These are phyloP conservation scores for Diaporthe sp. DNA, from an alignment of 2,329 filamentous ascomycete genomes.

Conservation along the genomic window DNA sequence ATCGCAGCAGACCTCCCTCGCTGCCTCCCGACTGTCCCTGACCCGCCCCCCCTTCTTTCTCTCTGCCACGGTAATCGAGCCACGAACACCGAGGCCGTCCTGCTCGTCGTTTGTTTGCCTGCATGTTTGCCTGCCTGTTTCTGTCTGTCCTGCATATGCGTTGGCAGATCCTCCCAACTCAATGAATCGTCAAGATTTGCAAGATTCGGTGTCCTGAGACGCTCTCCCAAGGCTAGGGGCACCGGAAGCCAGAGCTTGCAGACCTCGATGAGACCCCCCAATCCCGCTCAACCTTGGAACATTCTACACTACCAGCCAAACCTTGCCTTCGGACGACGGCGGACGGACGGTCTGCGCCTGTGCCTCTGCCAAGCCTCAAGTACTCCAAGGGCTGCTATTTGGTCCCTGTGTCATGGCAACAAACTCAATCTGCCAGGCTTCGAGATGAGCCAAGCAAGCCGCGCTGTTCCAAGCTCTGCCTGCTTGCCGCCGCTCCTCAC, in stretches of 20 bases:
- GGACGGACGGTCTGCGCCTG: constrained; percentile 12
- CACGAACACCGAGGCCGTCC: neutral
- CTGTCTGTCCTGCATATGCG: constrained; percentile 13
- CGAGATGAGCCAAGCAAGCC: constrained; percentile 16
- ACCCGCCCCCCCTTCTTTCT: neutral
- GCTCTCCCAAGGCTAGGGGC: constrained; percentile 14
- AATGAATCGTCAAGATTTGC: constrained; percentile 23
- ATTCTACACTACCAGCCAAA: constrained; percentile 9
- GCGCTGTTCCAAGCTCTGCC: neutral
- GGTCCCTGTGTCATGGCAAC: constrained; percentile 20
- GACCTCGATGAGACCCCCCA: constrained; percentile 8
- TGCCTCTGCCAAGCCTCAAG: neutral
- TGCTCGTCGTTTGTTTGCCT: neutral
- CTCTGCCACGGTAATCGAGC: neutral
- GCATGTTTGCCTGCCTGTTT: neutral
- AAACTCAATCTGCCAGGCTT: constrained; percentile 22
- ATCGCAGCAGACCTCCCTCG: constrained; percentile 9
- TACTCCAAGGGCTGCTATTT: neutral
- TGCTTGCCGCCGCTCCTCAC: constrained; percentile 2
- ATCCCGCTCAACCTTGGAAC: constrained; percentile 8
- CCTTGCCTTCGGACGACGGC: constrained; percentile 25
- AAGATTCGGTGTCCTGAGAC: constrained; percentile 15
- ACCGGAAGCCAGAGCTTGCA: constrained; percentile 21
- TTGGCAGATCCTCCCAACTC: constrained; percentile 21
- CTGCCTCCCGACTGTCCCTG: neutral